phyloP scores from a whole-genome alignment of 2,329 filamentous ascomycete genomes.

The Penicillium thymicola region DNA sequence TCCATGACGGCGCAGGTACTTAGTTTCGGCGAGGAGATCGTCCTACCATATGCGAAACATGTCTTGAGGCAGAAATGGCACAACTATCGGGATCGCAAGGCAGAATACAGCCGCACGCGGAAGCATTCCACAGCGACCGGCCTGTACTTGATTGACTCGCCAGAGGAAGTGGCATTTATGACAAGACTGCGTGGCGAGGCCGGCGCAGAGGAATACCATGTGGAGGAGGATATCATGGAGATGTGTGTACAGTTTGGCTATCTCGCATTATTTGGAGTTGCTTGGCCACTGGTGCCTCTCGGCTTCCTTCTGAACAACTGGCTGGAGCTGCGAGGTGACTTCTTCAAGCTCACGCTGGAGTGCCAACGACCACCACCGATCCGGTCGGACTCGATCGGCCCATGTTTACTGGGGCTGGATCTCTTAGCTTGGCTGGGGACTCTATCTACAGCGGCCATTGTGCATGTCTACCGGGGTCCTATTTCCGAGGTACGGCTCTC shows the following conservation, averaged over 20 bases:
- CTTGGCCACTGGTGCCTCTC: slow-evolving; percentile 89
- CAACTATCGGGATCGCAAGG: slow-evolving; percentile 24
- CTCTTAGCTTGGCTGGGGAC: slow-evolving; percentile 95
- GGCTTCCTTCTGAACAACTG: slow-evolving; percentile 95
- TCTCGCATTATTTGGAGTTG: slow-evolving; percentile 82
- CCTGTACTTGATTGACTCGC: slow-evolving; percentile 58
- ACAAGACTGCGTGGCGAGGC: slow-evolving; percentile 78
- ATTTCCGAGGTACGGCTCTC: slow-evolving; percentile 68
- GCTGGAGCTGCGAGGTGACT: slow-evolving; percentile 89
- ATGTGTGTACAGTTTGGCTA: slow-evolving; percentile 92
- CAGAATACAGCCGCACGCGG: slow-evolving; percentile 34
- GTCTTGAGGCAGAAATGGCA: slow-evolving; percentile 69
- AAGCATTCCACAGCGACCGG: slow-evolving; percentile 41
- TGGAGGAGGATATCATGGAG: slow-evolving; percentile 85
- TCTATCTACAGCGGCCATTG: slow-evolving; percentile 79
- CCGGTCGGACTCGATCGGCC: slow-evolving; percentile 89
- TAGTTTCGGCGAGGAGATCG: slow-evolving; percentile 76
- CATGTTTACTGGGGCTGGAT: slow-evolving; percentile 79
- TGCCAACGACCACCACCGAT: slow-evolving; percentile 86
- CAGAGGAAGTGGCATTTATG: slow-evolving; percentile 78
- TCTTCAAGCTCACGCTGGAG: slow-evolving; percentile 87
- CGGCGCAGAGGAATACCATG: slow-evolving; percentile 79
- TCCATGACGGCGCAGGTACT: slow-evolving; percentile 92
- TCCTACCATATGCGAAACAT: slow-evolving; percentile 82
- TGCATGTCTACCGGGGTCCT: slow-evolving; percentile 77